A percentile compares a stretch with the other conserved stretches of the same genome.
Conservation (phyloP, 495 filamentous ascomycete genomes). For the Penicillium cataractarum region DNA sequence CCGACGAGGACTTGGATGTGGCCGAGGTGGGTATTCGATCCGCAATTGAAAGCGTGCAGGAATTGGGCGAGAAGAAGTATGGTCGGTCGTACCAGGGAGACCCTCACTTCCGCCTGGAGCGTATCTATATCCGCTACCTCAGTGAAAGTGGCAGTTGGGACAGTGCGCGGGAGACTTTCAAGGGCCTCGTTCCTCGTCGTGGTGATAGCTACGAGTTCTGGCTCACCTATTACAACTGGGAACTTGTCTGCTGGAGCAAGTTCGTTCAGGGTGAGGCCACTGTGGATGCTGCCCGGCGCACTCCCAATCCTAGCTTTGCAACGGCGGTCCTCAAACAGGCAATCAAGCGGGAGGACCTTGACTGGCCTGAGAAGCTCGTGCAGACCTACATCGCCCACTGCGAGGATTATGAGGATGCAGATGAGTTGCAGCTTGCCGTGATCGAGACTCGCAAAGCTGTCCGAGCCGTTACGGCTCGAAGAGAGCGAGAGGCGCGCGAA, state of each 20-base stretch:
- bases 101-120: slow-evolving; percentile 82
- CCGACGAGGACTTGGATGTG: slow-evolving; percentile 88
- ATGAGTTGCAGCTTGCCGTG: slow-evolving; percentile 69
- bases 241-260: slow-evolving; percentile 72
- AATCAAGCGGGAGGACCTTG: slow-evolving; percentile 68
- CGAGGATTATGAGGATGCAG: slow-evolving; percentile 78
- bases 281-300: slow-evolving; percentile 48
- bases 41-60: slow-evolving; percentile 78
- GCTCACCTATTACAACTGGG: slow-evolving; percentile 89
- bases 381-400: slow-evolving; percentile 83
- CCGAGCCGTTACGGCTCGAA: slow-evolving; percentile 63
- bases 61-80: slow-evolving; percentile 75
- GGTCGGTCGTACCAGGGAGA: slow-evolving; percentile 80
- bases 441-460: slow-evolving; percentile 69
- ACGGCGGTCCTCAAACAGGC: slow-evolving; percentile 76
- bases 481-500: slow-evolving; percentile 66
- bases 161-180: slow-evolving; percentile 73
- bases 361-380: slow-evolving; percentile 90
- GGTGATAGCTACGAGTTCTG: slow-evolving; percentile 88
- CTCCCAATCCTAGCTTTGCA: slow-evolving; percentile 62
- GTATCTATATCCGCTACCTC: slow-evolving; percentile 88
- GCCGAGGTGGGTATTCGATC: slow-evolving; percentile 88
- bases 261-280: slow-evolving; percentile 54
- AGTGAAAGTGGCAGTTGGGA: slow-evolving; percentile 73
- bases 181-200: slow-evolving; percentile 65